Percentiles rank a stretch among this genome's conserved stretches.
Conservation (phyloP, 2,329 filamentous ascomycete species). For the Teratosphaeria epicoccoides region DNA sequence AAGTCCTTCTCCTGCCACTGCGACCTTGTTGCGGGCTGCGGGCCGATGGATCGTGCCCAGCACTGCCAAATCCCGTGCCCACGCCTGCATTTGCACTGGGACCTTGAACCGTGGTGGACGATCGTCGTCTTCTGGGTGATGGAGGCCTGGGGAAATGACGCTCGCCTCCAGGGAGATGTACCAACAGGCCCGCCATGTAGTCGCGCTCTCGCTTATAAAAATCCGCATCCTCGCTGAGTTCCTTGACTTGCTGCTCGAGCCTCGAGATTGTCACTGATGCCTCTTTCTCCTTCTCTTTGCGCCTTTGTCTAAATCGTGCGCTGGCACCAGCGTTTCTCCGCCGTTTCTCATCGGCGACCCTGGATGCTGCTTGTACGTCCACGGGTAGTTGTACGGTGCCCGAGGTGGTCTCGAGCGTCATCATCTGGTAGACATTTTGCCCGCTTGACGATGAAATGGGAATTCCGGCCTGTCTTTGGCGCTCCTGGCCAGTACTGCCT, state of each 20-base stretch:
- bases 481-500: not conserved
- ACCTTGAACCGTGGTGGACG: conserved; percentile 6
- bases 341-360: conserved; percentile 73
- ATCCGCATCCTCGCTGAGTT: conserved; percentile 58
- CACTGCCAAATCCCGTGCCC: conserved; percentile 9
- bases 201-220: conserved; percentile 66
- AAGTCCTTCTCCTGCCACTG: conserved; percentile 19
- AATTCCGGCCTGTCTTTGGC: conserved; percentile 28
- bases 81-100: conserved; percentile 5
- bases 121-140: conserved; percentile 30
- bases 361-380: conserved; percentile 71
- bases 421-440: conserved; percentile 41
- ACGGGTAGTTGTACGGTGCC: conserved; percentile 54
- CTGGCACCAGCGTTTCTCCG: conserved; percentile 78
- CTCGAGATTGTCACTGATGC: conserved; percentile 58
- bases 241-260: conserved; percentile 56
- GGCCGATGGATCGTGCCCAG: conserved; percentile 11
- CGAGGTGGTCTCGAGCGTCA: conserved; percentile 42
- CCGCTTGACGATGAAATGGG: conserved; percentile 35
- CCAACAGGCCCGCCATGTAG: conserved; percentile 56
- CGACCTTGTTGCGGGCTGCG: conserved; percentile 20
- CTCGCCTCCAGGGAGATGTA: conserved; percentile 45
- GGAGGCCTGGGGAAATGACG: conserved; percentile 34
- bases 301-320: conserved; percentile 66
- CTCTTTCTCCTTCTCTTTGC: conserved; percentile 73